Base-by-base conservation (phyloP, 345 rosid genomes). In the Murraya koenigii region DNA sequence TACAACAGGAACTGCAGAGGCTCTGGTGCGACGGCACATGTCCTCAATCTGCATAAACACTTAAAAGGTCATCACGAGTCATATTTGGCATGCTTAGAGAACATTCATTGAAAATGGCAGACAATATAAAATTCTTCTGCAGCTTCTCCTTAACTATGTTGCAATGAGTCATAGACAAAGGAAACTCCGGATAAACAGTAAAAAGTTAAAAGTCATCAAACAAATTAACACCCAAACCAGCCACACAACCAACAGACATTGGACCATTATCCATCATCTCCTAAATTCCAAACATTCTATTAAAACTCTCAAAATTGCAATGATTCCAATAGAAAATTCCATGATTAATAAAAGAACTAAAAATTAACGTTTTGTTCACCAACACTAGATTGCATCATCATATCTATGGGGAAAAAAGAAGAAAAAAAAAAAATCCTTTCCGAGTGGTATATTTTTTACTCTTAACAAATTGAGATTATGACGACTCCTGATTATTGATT, bases 1-100 rank as follows among this genome's bases (percentile, higher is more conserved):
- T 81, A 94, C 81, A 71, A 96, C 89, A 63, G 99, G 99, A 82
- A 94, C 93, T 38, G 97, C 99, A 79, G 93, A 89, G 44, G 97
- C 87, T 81, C 78, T 88, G 71, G 88, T 91, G 80, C 83, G 89
- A 80, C 86, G 86, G 77, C 97, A 94, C 97, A 96, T 92, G 78
- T 82, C 85, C 86, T 91, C 99, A 77, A 96, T 96, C 99, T 94
- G 82, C 80, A 78, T 35, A 72, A 39, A 61, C 62, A 71, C 64
- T 47, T 65, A 76, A 72, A 72, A 33, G n/a, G 11, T 49, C 19
- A 56, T 77, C 56, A 69, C 10, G 60, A 32, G 33, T 13, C 62
- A 5, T 22, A 59, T 71, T 35, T 30, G 56, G 41, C 20, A 26
- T 5, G 38, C 41, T 36, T 52, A 28, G 39, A 74, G 20, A 39